Percentiles rank a stretch among this genome's conserved stretches.
phyloP scores from a whole-genome alignment of 208 protist species.

The Crithidia fasciculata region DNA sequence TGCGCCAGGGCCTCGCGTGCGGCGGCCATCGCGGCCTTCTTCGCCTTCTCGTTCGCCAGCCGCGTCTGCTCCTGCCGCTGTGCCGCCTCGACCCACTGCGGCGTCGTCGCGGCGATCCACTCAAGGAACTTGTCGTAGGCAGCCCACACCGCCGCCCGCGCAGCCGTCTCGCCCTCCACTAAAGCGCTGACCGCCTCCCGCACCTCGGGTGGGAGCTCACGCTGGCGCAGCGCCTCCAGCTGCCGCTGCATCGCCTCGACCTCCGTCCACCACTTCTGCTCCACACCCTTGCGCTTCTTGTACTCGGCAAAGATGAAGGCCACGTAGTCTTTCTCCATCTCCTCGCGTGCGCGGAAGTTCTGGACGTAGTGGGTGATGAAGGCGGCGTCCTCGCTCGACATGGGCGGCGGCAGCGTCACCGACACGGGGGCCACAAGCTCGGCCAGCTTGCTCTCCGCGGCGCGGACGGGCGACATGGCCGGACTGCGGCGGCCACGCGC shows the following conservation, averaged over 20 bases:
- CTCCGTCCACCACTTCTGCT: constrained; percentile 40
- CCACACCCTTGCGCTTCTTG: constrained; percentile 68
- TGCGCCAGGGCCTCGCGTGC: constrained; percentile 62
- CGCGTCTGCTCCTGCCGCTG: constrained; percentile 37
- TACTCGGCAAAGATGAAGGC: constrained; percentile 82
- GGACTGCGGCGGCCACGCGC: constrained; percentile 22
- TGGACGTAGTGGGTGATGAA: constrained; percentile 15
- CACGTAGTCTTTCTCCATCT: constrained; percentile 54
- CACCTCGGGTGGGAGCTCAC: constrained; percentile 52
- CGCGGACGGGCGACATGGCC: constrained; percentile 18
- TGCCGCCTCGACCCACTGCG: constrained; percentile 67
- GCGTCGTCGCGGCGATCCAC: constrained; percentile 60
- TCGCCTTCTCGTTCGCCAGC: constrained; percentile 35
- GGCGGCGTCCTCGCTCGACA: constrained; percentile 25
- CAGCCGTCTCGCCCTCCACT: constrained; percentile 27
- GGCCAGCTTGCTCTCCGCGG: constrained; percentile 19
- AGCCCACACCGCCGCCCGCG: constrained; percentile 32
- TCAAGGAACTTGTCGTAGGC: constrained; percentile 60
- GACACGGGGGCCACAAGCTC: constrained; percentile 38
- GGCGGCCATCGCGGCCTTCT: constrained; percentile 53
- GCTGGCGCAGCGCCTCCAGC: constrained; percentile 33
- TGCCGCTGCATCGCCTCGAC: constrained; percentile 23
- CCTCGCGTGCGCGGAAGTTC: constrained; percentile 19
- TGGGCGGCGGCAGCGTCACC: constrained; percentile 35
- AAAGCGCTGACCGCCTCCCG: constrained; percentile 38